These are phyloP conservation scores for Betula pendula DNA, from an alignment of 306 rosid species.

Conservation along the genomic window DNA sequence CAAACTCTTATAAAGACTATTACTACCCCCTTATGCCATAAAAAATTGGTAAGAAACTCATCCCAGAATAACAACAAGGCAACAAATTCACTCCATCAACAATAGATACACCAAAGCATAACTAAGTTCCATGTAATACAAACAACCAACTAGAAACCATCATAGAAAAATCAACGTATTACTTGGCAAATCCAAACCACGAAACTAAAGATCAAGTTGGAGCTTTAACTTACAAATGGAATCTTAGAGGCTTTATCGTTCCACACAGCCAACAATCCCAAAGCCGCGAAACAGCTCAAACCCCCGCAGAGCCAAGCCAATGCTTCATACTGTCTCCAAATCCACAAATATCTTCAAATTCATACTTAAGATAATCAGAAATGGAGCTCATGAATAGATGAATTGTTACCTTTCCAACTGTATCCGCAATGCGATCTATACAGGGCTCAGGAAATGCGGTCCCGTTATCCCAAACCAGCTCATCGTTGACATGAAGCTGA, in stretches of 20 bases:
- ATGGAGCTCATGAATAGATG: not conserved
- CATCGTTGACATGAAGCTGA: conserved; percentile 77
- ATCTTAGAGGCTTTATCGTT: conserved; percentile 86
- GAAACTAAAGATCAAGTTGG: not conserved
- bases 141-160: not conserved
- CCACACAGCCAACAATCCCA: conserved; percentile 85
- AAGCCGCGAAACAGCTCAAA: conserved; percentile 62
- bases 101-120: not conserved
- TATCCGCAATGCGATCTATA: conserved; percentile 93
- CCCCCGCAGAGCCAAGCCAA: conserved; percentile 97
- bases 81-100: not conserved
- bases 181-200: not conserved
- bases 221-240: conserved; percentile 64
- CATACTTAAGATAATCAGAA: not conserved
- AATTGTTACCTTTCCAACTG: conserved; percentile 74
- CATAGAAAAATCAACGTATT: not conserved
- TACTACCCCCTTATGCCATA: not conserved
- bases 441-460: conserved; percentile 93
- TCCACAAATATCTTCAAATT: not conserved
- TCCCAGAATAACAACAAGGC: not conserved
- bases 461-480: conserved; percentile 93
- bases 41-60: conserved; percentile 1
- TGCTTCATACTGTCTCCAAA: conserved; percentile 73
- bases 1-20: not conserved
- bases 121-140: not conserved